These are phyloP conservation scores for Tripidium arundinaceum DNA, from an alignment of 202 grass and related monocot genomes.

Conservation along the genomic window DNA sequence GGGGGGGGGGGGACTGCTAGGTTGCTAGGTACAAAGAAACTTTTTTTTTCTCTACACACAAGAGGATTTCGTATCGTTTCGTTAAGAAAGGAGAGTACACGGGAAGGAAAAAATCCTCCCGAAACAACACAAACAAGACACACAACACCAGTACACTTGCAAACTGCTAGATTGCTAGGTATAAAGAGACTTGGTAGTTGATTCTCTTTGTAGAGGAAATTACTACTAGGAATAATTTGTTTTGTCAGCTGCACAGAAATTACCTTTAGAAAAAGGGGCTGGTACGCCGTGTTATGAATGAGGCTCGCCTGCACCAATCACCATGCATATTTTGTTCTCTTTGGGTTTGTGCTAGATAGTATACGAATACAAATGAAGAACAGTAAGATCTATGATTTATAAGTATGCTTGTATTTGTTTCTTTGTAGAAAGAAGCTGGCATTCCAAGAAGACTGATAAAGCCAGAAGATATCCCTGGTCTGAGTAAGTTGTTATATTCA, in stretches of 20 bases:
- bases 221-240: neutral
- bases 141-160: neutral
- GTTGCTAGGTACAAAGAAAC: neutral
- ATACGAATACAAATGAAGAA: neutral
- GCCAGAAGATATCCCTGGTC: slow-evolving; percentile 87
- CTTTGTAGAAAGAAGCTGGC: slow-evolving; percentile 90
- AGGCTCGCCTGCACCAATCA: neutral
- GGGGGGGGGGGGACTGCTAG: neutral
- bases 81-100: neutral
- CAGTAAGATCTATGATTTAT: slow-evolving; percentile 4
- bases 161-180: neutral
- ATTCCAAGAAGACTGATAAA: slow-evolving; percentile 85
- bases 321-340: slow-evolving; percentile 15
- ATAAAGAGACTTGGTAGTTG: neutral
- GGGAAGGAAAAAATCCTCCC: neutral
- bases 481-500: slow-evolving; percentile 69
- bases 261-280: neutral
- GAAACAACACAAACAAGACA: neutral
- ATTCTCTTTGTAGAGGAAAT: neutral
- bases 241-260: neutral
- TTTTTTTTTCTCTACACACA: neutral
- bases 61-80: neutral
- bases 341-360: slow-evolving; percentile 28
- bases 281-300: neutral
- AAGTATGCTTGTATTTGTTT: neutral